Percentiles rank a stretch among this genome's conserved stretches.
These are phyloP conservation scores for Cladosporium sp. DNA, from an alignment of 2,329 filamentous ascomycete genomes.

Conservation along the genomic window DNA sequence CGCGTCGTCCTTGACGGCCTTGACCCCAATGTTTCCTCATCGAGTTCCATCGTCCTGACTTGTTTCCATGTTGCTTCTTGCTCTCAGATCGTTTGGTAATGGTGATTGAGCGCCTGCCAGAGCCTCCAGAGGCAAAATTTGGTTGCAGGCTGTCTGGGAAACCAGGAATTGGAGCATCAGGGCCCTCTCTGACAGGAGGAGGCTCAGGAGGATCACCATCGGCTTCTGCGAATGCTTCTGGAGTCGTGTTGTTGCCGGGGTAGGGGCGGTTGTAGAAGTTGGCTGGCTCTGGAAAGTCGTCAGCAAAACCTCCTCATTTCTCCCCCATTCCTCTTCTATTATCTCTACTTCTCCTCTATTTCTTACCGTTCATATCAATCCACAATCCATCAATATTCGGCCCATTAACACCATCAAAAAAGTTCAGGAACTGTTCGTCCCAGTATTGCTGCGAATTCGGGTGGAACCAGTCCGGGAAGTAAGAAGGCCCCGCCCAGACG, in stretches of 20 bases:
- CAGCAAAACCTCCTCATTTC: neutral
- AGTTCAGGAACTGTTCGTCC: slow-evolving; percentile 10
- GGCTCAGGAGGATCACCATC: slow-evolving; percentile 13
- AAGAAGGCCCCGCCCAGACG: slow-evolving; percentile 12
- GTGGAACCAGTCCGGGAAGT: slow-evolving; percentile 14
- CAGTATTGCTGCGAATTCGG: slow-evolving; percentile 11
- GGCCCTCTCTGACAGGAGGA: slow-evolving; percentile 14
- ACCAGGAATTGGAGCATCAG: slow-evolving; percentile 14
- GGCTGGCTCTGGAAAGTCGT: slow-evolving; percentile 2
- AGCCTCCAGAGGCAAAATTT: slow-evolving; percentile 8
- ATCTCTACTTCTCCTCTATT: too few relatives aligned
- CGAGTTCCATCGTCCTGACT: slow-evolving; percentile 7
- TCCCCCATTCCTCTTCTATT: too few relatives aligned
- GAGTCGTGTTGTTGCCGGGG: slow-evolving; percentile 13
- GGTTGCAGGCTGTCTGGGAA: slow-evolving; percentile 15
- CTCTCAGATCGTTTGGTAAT: neutral
- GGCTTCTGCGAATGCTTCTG: slow-evolving; percentile 11
- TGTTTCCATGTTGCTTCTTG: slow-evolving; percentile 4
- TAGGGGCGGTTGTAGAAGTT: slow-evolving; percentile 15
- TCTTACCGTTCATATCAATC: slow-evolving; percentile 14
- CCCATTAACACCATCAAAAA: slow-evolving; percentile 12
- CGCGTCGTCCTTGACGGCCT: slow-evolving; percentile 7
- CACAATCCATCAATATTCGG: slow-evolving; percentile 13
- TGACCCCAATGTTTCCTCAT: slow-evolving; percentile 11
- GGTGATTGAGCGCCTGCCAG: slow-evolving; percentile 1